phyloP scores from a whole-genome alignment of 805 yeast species.

The Kuraishia molischiana region DNA sequence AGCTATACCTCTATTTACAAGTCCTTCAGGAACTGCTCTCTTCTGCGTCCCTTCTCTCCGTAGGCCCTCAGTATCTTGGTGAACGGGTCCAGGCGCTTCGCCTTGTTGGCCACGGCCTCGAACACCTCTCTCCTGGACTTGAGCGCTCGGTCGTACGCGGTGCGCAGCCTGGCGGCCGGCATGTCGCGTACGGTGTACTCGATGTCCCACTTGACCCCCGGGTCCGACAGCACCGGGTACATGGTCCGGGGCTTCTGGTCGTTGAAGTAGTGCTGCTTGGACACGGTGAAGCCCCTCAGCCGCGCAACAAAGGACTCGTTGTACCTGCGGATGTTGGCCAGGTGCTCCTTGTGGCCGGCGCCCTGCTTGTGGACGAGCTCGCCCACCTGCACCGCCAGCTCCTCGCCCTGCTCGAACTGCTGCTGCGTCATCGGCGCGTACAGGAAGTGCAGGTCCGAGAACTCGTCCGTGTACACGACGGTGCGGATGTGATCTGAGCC shows the following conservation, averaged over 20 bases:
- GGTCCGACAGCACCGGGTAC: conserved; percentile 19
- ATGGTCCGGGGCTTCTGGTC: conserved; percentile 12
- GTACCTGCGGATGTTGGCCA: conserved; percentile 3
- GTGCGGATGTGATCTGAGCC: not conserved
- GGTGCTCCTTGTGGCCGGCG: conserved; percentile 4
- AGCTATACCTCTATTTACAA: conserved; percentile 20
- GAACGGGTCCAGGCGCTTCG: conserved; percentile 10
- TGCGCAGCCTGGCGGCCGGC: conserved; percentile 4
- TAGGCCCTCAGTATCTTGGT: conserved; percentile 21
- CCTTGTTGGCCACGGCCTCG: conserved; percentile 7
- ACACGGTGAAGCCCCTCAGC: conserved; percentile 26
- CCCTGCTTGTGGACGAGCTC: not conserved
- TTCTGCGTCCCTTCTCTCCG: conserved; percentile 18
- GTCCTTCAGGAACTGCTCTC: conserved; percentile 12
- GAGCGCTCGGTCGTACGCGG: conserved; percentile 5
- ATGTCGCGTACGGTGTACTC: conserved; percentile 13
- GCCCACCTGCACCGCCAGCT: not conserved
- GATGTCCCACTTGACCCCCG: conserved; percentile 15
- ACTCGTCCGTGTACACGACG: not conserved
- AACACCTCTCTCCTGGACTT: conserved; percentile 2
- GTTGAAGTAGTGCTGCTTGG: conserved; percentile 24
- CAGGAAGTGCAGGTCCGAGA: not conserved
- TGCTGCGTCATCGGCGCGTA: conserved; percentile 1
- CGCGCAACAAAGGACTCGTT: not conserved
- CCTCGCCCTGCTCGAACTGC: conserved; percentile 3